phyloP scores from a whole-genome alignment of 108 stramenopile genomes.

The Fragilariopsis cylindrus region DNA sequence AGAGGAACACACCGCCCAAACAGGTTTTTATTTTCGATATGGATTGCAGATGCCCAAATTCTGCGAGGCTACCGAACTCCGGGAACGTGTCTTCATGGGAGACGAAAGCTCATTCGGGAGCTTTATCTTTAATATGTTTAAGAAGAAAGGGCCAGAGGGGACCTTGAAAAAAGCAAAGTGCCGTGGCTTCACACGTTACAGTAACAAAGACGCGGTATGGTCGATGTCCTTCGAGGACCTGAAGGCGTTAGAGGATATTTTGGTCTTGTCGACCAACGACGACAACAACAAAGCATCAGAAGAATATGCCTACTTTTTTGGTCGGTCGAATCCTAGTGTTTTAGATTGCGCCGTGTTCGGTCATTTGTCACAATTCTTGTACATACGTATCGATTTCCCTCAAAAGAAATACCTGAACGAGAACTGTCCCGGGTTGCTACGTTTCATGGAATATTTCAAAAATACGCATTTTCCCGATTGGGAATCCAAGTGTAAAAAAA shows the following conservation, averaged over 20 bases:
- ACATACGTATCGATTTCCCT: conserved; percentile 21
- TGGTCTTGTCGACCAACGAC: not conserved
- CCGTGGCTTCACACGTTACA: conserved; percentile 20
- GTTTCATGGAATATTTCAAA: conserved; percentile 22
- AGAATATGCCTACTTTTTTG: conserved; percentile 17
- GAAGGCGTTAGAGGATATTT: conserved; percentile 16
- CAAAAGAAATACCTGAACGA: conserved; percentile 18
- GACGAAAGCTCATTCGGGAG: not conserved
- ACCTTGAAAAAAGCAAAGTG: conserved; percentile 1
- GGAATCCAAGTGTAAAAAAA: not conserved
- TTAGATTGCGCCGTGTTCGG: conserved; percentile 26
- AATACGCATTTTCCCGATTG: conserved; percentile 16
- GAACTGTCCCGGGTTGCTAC: conserved; percentile 19
- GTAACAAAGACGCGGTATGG: conserved; percentile 19
- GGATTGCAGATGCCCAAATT: conserved; percentile 16
- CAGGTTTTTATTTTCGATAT: conserved; percentile 30
- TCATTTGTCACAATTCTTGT: conserved; percentile 22
- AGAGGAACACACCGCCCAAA: conserved; percentile 25
- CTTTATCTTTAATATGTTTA: not conserved
- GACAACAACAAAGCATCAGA: not conserved
- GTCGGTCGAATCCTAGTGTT: conserved; percentile 1
- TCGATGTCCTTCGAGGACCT: conserved; percentile 20
- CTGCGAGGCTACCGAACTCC: not conserved
- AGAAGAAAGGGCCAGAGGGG: not conserved
- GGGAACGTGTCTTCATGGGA: conserved; percentile 4